Evolutionary conservation across 768 basidiomycete species (phyloP), one percentile per base, ranked within the genome.

Genomic region (Cyclocybe aegerita): DNA sequence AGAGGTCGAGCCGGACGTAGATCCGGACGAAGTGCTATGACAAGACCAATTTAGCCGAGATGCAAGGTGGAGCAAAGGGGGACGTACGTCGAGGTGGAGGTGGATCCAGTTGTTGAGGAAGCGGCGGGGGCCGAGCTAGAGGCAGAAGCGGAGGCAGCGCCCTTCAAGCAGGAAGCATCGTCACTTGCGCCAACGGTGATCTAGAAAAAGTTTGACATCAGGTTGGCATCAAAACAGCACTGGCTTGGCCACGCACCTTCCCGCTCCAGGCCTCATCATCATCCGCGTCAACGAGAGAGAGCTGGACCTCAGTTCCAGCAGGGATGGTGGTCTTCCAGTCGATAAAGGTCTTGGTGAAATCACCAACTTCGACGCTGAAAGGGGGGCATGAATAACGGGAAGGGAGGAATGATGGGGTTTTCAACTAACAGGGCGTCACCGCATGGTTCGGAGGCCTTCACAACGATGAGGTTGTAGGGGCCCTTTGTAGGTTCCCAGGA

Each of bases 191-290:
- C 60, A 50, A 80, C 65, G 40, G 69, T 72, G 52, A 77, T 66
- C 77, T 80, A 46, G 9, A 35, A 37, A 40, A n/a, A 44, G n/a
- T 8, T 41, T 46, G 42, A 44, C 48, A 40, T 48, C 43, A 29
- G 47, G 46, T 31, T 32, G 8, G 17, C 33, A 17, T n/a, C 12
- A 38, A 39, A 44, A 50, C 64, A 55, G 14, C 11, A 33, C 10
- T 4, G 32, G 41, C 23, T 15, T 47, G 11, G 39, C 53, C 12
- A 74, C 82, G 61, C 53, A 89, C 88, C 9, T 56, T 58, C 33
- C 70, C 73, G 56, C 80, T 82, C 89, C 89, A 92, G 3, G 78
- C 87, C 58, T 90, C 86, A 3, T 83, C 61, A 29, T 71, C 79
- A 32, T 59, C 47, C 1, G 67, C 59, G 60, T 89, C 86, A 52